phyloP scores from a whole-genome alignment of 345 rosid genomes.

The Salix viminalis region DNA sequence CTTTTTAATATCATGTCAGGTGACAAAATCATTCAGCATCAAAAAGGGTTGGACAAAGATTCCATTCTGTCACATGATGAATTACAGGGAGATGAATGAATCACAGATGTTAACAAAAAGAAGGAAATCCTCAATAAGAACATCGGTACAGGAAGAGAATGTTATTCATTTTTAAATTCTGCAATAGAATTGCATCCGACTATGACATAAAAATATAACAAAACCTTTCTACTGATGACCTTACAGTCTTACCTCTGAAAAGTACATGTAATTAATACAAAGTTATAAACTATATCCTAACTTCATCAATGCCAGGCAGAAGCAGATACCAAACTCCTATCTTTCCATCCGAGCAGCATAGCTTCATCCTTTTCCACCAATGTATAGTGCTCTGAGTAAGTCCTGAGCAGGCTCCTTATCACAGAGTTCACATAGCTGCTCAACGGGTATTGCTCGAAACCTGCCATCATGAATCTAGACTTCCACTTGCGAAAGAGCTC shows the following conservation, averaged over 20 bases:
- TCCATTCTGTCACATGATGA: neutral
- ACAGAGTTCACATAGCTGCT: constrained; percentile 52
- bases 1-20: too few relatives aligned
- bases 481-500: constrained; percentile 73
- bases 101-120: neutral
- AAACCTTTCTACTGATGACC: neutral
- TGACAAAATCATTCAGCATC: neutral
- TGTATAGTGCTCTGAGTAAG: constrained; percentile 49
- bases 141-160: neutral
- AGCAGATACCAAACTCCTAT: constrained; percentile 54
- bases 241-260: neutral
- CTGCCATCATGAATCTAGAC: constrained; percentile 69
- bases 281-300: neutral
- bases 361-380: constrained; percentile 62
- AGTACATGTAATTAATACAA: constrained; percentile 1
- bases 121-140: neutral
- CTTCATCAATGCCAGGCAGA: constrained; percentile 59
- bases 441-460: constrained; percentile 51
- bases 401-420: constrained; percentile 42
- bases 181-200: neutral
- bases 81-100: neutral
- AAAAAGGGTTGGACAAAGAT: neutral
- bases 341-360: constrained; percentile 64
- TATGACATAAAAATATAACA: neutral
- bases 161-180: neutral